Evolutionary conservation across 192 early-diverging fungal species (phyloP).

Genomic region (Chytriomyces sp.): DNA sequence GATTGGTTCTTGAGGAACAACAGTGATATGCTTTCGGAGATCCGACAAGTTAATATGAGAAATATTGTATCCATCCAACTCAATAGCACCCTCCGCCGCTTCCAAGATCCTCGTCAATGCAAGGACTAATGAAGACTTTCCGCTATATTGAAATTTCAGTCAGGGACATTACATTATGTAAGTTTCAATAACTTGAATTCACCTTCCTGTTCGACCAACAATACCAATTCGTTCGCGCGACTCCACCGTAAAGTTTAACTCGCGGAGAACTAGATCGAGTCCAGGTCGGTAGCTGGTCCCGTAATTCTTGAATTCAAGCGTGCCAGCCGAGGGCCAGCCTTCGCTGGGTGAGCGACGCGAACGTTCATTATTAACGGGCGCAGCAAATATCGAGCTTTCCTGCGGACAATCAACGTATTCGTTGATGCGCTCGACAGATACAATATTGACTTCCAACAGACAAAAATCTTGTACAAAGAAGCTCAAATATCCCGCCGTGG

Average conservation of each 20-base stretch:
- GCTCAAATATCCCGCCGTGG: constrained; percentile 21
- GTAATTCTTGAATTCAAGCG: constrained; percentile 68
- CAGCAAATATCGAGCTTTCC: neutral
- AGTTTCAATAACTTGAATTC: constrained; percentile 78
- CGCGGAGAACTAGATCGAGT: constrained; percentile 52
- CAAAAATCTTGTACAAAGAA: constrained; percentile 31
- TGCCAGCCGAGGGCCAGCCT: constrained; percentile 66
- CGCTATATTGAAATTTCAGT: too few relatives aligned
- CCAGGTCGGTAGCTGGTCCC: constrained; percentile 77
- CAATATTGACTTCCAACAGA: constrained; percentile 29
- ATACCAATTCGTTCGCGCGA: constrained; percentile 53
- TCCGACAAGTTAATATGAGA: constrained; percentile 71
- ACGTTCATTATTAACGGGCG: neutral
- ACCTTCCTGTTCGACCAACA: constrained; percentile 73
- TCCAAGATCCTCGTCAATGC: constrained; percentile 71
- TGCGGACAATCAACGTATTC: constrained; percentile 27
- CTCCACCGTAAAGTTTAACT: constrained; percentile 45
- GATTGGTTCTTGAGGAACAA: constrained; percentile 91
- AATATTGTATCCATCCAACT: constrained; percentile 79
- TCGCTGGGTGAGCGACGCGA: too few relatives aligned
- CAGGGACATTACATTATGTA: constrained; percentile 71
- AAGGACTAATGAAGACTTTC: constrained; percentile 53
- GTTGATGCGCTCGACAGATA: constrained; percentile 28
- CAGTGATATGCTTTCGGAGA: constrained; percentile 74
- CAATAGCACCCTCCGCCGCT: constrained; percentile 53